Percentiles rank a stretch among this genome's conserved stretches.
Conservation (phyloP, 1,139 yeast species). For the Debaryomycetaceae sp. region DNA sequence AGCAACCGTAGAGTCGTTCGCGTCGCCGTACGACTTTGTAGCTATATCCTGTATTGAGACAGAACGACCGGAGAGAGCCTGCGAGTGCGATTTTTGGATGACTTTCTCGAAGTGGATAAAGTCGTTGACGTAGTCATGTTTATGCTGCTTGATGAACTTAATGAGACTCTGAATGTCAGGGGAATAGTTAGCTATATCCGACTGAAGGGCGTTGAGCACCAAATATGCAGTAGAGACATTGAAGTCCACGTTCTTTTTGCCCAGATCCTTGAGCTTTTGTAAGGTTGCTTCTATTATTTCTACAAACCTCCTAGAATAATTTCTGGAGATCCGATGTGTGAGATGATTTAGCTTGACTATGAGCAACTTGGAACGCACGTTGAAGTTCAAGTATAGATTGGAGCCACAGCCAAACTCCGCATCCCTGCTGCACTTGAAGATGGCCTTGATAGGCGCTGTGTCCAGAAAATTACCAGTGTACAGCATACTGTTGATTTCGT, state of each 20-base stretch:
- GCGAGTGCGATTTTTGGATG: neutral
- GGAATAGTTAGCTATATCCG: conserved; percentile 15
- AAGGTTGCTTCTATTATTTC: conserved; percentile 9
- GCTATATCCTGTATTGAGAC: neutral
- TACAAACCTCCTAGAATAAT: conserved; percentile 14
- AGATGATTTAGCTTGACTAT: conserved; percentile 28
- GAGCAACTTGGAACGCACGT: conserved; percentile 22
- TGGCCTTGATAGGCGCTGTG: conserved; percentile 25
- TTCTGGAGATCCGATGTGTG: conserved; percentile 15
- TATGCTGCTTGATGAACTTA: conserved; percentile 14
- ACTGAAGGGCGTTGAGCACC: conserved; percentile 24
- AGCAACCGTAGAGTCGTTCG: neutral
- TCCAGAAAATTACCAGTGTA: conserved; percentile 11
- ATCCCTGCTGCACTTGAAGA: conserved; percentile 18
- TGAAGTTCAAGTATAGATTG: conserved; percentile 23
- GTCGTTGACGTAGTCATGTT: conserved; percentile 31
- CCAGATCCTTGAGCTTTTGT: conserved; percentile 12
- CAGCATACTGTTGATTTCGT: conserved; percentile 13
- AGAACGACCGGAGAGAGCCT: neutral
- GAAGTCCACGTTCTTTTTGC: conserved; percentile 17
- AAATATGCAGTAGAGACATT: conserved; percentile 24
- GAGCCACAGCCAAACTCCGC: conserved; percentile 19
- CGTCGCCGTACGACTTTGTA: neutral
- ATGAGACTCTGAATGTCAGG: conserved; percentile 20
- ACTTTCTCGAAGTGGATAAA: conserved; percentile 26